Percentiles rank a stretch among this genome's conserved stretches.
These are phyloP conservation scores for Xylaria hypoxylon DNA, from an alignment of 2,329 filamentous ascomycete genomes.

Conservation along the genomic window DNA sequence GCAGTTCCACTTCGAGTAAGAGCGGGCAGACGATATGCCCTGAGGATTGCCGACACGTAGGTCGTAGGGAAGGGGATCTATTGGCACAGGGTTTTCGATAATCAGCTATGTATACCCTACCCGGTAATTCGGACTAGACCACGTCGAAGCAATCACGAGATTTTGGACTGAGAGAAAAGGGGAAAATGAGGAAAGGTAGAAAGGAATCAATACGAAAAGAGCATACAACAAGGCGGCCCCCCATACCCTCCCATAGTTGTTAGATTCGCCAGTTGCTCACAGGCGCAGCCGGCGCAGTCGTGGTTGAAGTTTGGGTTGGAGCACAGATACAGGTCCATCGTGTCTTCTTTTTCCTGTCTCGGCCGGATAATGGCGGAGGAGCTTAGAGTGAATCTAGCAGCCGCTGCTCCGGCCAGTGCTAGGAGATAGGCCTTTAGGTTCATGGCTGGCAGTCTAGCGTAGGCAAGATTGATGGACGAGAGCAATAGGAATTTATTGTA, in stretches of 20 bases:
- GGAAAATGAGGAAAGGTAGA: background rate
- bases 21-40: constrained; percentile 44
- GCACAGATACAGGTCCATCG: constrained; percentile 44
- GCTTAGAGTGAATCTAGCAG: background rate
- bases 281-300: constrained; percentile 42
- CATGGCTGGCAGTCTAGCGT: constrained; percentile 15
- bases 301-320: constrained; percentile 47
- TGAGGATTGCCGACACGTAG: constrained; percentile 44
- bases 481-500: background rate
- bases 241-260: constrained; percentile 39
- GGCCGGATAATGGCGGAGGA: constrained; percentile 9
- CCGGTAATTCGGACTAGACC: background rate
- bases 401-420: constrained; percentile 16
- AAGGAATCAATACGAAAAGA: background rate
- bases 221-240: constrained; percentile 44
- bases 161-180: background rate
- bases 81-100: background rate
- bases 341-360: constrained; percentile 40
- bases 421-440: constrained; percentile 27
- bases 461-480: background rate
- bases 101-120: background rate
- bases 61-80: constrained; percentile 43
- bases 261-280: constrained; percentile 40
- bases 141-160: background rate
- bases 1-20: constrained; percentile 46